Evolutionary conservation across 2,329 filamentous ascomycete genomes (phyloP).

Genomic region (Massarina eburnea): DNA sequence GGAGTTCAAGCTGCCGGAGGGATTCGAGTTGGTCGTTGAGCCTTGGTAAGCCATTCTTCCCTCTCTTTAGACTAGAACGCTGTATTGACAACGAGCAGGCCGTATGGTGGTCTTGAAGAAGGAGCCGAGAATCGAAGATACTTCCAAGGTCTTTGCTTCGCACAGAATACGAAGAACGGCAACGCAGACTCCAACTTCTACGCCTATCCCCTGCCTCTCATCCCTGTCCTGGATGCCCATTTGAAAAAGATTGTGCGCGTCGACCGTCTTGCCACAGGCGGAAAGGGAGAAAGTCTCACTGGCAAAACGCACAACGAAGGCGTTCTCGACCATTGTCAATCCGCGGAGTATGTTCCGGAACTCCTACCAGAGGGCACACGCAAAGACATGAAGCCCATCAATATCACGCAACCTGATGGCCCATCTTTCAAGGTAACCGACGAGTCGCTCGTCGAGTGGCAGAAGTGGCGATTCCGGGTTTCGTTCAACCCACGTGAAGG

Average conservation of each 20-base stretch:
- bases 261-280: constrained; percentile 41
- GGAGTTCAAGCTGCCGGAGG: constrained; percentile 56
- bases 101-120: constrained; percentile 56
- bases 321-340: constrained; percentile 52
- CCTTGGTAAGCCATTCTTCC: constrained; percentile 43
- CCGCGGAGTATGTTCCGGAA: constrained; percentile 54
- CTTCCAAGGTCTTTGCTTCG: constrained; percentile 59
- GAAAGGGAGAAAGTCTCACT: constrained; percentile 39
- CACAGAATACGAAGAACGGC: constrained; percentile 48
- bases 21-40: constrained; percentile 58
- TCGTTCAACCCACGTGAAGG: constrained; percentile 55
- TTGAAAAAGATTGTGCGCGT: constrained; percentile 39
- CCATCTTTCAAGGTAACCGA: constrained; percentile 63
- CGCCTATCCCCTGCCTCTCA: constrained; percentile 42
- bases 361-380: constrained; percentile 41
- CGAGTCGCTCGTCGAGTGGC: constrained; percentile 49
- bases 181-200: constrained; percentile 49
- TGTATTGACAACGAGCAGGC: constrained; percentile 24
- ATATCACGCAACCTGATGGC: constrained; percentile 71
- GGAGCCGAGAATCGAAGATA: constrained; percentile 53
- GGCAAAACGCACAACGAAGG: constrained; percentile 43
- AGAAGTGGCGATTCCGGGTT: constrained; percentile 49
- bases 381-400: constrained; percentile 63
- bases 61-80: not conserved
- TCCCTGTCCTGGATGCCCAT: constrained; percentile 42